These are phyloP conservation scores for Parasarocladium wereldwijsianum DNA, from an alignment of 2,329 filamentous ascomycete species.

Conservation along the genomic window DNA sequence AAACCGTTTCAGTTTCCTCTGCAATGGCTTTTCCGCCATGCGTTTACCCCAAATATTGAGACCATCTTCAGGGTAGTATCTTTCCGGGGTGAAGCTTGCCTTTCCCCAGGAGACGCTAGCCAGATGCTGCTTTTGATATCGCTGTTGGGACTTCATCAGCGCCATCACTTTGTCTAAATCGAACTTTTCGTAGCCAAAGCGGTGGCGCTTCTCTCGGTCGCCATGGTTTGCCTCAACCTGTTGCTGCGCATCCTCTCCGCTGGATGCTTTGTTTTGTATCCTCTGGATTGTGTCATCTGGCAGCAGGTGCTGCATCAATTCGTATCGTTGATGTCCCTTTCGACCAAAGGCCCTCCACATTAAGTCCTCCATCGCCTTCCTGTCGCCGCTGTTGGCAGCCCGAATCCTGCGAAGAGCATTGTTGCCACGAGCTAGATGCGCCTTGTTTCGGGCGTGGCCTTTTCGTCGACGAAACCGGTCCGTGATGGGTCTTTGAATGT, in stretches of 20 bases:
- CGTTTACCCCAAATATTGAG: conserved; percentile 38
- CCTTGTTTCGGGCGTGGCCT: conserved; percentile 12
- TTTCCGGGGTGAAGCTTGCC: conserved; percentile 18
- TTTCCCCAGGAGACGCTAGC: too few species aligned
- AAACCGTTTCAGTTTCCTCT: conserved; percentile 29
- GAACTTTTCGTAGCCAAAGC: conserved; percentile 1
- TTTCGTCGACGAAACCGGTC: conserved; percentile 23
- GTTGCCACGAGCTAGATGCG: conserved; percentile 26
- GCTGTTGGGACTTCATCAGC: not conserved
- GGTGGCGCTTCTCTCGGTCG: not conserved
- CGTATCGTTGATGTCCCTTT: conserved; percentile 32
- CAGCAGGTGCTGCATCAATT: conserved; percentile 27
- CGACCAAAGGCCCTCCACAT: conserved; percentile 37
- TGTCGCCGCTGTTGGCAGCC: conserved; percentile 37
- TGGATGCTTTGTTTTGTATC: too few species aligned
- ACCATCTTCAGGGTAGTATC: too few species aligned
- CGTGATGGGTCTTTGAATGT: conserved; percentile 17
- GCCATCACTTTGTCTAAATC: conserved; percentile 1
- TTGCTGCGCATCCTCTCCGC: too few species aligned
- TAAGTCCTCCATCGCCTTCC: conserved; percentile 29
- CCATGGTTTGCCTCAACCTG: too few species aligned
- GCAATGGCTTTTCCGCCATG: conserved; percentile 20
- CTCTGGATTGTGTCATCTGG: too few species aligned
- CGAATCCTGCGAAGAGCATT: conserved; percentile 31
- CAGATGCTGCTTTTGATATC: too few species aligned